Evolutionary conservation across 75 land plant species (phyloP).

Genomic region (Pseudotsuga menziesii): DNA sequence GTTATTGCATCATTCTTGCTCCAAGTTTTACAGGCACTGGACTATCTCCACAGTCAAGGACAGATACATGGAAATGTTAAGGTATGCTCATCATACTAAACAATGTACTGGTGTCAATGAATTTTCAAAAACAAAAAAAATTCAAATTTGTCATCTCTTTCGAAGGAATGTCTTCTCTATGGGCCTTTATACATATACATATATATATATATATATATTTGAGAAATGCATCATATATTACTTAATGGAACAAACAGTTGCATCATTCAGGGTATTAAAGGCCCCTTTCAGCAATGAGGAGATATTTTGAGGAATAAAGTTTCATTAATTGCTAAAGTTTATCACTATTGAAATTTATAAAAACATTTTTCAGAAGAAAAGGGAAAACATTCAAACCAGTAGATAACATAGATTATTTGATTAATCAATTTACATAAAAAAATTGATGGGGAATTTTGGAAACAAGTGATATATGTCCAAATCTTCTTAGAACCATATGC

Average conservation of each 20-base stretch:
- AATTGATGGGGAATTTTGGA: background rate
- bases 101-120: background rate
- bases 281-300: too few relatives aligned
- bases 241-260: too few relatives aligned
- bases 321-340: background rate
- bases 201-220: too few relatives aligned
- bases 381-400: background rate
- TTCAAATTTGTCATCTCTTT: too few relatives aligned
- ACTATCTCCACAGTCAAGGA: constrained; percentile 47
- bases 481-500: too few relatives aligned
- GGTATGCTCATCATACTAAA: background rate
- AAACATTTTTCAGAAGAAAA: background rate
- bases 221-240: too few relatives aligned
- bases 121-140: background rate
- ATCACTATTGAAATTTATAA: background rate
- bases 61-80: constrained; percentile 52
- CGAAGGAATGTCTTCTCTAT: background rate
- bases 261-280: too few relatives aligned
- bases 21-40: constrained; percentile 39
- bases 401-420: background rate
- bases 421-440: background rate
- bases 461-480: too few relatives aligned
- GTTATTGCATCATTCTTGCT: constrained; percentile 39
- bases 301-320: background rate
- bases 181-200: too few relatives aligned